Percentiles rank a stretch among this genome's conserved stretches.
Evolutionary conservation across 805 yeast genomes (phyloP).

Genomic region (Sporopachydermia quercuum): DNA sequence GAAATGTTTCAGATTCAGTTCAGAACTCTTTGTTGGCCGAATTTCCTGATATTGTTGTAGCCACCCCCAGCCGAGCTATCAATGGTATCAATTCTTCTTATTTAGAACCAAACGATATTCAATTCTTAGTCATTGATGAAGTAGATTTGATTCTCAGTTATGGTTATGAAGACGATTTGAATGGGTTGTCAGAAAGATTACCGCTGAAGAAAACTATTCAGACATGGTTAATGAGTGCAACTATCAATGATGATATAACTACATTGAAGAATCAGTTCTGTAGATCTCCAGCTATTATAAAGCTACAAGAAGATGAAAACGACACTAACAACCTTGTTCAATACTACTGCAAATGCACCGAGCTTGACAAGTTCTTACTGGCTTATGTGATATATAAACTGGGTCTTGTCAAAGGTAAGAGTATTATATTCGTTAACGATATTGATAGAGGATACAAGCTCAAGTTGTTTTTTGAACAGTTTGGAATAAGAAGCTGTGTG

Average conservation of each 20-base stretch:
- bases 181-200: conserved; percentile 43
- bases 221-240: conserved; percentile 92
- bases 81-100: conserved; percentile 26
- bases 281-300: conserved; percentile 66
- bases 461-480: conserved; percentile 83
- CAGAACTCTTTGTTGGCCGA: conserved; percentile 53
- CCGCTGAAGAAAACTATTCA: conserved; percentile 70
- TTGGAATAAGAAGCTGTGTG: conserved; percentile 80
- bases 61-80: conserved; percentile 76
- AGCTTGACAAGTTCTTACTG: conserved; percentile 80
- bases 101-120: conserved; percentile 40
- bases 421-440: conserved; percentile 80
- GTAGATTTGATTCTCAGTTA: conserved; percentile 83
- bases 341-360: conserved; percentile 74
- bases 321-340: conserved; percentile 51
- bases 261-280: conserved; percentile 66
- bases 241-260: conserved; percentile 75
- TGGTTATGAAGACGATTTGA: conserved; percentile 80
- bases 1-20: conserved; percentile 54
- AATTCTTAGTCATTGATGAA: conserved; percentile 79
- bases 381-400: conserved; percentile 88
- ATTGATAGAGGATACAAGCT: conserved; percentile 92
- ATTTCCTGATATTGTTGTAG: conserved; percentile 65
- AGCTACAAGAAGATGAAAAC: conserved; percentile 42
- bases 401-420: conserved; percentile 77